phyloP scores from a whole-genome alignment of 352 stramenopile genomes.

The Peronospora tabacina region DNA sequence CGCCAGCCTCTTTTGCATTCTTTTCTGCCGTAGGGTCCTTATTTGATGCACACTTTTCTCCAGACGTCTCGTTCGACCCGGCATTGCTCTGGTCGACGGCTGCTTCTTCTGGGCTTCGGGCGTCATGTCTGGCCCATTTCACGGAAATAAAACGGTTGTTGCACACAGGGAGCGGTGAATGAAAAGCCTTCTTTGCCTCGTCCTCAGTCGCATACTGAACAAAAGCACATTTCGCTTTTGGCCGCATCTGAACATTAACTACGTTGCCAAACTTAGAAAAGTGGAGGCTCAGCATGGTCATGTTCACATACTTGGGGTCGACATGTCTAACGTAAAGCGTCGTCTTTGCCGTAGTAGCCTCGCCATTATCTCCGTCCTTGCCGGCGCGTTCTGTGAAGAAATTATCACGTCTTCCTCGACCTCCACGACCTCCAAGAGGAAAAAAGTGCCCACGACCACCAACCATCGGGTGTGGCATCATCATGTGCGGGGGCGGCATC shows the following conservation, averaged over 20 bases:
- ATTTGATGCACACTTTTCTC: conserved; percentile 16
- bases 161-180: conserved; percentile 81
- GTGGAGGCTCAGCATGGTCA: conserved; percentile 82
- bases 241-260: conserved; percentile 85
- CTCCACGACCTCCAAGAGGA: conserved; percentile 32
- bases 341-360: conserved; percentile 37
- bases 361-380: conserved; percentile 28
- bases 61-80: conserved; percentile 26
- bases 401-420: conserved; percentile 32
- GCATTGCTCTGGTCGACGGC: conserved; percentile 31
- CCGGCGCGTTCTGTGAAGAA: conserved; percentile 31
- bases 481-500: conserved; percentile 56
- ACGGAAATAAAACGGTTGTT: conserved; percentile 88
- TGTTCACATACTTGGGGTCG: conserved; percentile 85
- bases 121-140: conserved; percentile 80
- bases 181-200: conserved; percentile 78
- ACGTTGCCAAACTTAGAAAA: conserved; percentile 87
- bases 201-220: conserved; percentile 81
- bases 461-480: conserved; percentile 51
- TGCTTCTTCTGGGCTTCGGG: conserved; percentile 53
- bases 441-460: conserved; percentile 42
- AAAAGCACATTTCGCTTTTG: conserved; percentile 71
- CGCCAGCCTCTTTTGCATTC: conserved; percentile 13
- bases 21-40: conserved; percentile 6
- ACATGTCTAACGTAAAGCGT: conserved; percentile 82